These are phyloP conservation scores for Coniella lustricola DNA, from an alignment of 2,329 filamentous ascomycete species.

Conservation along the genomic window DNA sequence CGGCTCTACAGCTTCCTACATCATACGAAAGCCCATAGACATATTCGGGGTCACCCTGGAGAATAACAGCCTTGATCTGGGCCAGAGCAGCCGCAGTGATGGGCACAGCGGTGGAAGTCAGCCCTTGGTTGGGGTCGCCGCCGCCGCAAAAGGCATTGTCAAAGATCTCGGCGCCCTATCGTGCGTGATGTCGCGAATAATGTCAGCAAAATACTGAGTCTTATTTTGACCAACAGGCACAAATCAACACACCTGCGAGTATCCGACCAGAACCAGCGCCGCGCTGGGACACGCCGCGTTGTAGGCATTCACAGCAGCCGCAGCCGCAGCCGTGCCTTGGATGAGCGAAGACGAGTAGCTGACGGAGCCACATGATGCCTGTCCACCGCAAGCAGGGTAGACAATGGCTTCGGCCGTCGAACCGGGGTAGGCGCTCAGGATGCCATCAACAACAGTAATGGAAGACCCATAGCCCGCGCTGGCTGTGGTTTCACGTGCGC, in stretches of 20 bases:
- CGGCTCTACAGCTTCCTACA: constrained; percentile 50
- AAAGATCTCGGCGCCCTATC: constrained; percentile 54
- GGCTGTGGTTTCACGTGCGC: constrained; percentile 42
- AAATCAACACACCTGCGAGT: constrained; percentile 42
- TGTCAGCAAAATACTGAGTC: too few species aligned
- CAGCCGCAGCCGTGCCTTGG: constrained; percentile 52
- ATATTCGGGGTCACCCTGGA: constrained; percentile 58
- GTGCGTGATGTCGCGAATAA: too few species aligned
- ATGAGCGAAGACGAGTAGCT: constrained; percentile 53
- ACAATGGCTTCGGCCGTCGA: constrained; percentile 47
- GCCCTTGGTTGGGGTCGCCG: constrained; percentile 38
- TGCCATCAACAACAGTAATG: constrained; percentile 41
- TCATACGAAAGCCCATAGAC: constrained; percentile 48
- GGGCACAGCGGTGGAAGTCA: constrained; percentile 34
- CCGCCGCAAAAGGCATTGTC: constrained; percentile 59
- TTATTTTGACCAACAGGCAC: not conserved
- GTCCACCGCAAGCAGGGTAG: constrained; percentile 58
- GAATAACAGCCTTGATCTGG: constrained; percentile 56
- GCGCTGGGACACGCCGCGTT: constrained; percentile 49
- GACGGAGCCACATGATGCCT: constrained; percentile 48
- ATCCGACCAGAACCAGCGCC: constrained; percentile 54
- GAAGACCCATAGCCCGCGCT: constrained; percentile 45
- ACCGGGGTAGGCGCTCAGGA: constrained; percentile 40
- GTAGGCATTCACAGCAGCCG: constrained; percentile 51
- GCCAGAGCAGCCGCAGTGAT: constrained; percentile 40